These are phyloP conservation scores for Pulveroboletus ravenelii DNA, from an alignment of 768 basidiomycete species.

Conservation along the genomic window DNA sequence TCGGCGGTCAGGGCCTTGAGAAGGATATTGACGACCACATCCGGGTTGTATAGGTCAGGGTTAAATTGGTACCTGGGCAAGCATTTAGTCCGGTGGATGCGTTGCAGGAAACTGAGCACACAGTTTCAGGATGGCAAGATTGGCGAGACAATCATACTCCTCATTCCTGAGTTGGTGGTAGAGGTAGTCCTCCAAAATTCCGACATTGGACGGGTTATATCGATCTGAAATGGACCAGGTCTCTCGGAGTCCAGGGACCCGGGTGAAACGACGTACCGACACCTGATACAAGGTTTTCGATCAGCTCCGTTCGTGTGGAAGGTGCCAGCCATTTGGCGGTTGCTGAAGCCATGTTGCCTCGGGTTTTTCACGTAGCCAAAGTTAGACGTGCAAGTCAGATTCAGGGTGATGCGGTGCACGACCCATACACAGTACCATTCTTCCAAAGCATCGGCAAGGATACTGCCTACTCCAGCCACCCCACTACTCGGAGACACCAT, in stretches of 20 bases:
- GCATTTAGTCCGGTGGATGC: not conserved
- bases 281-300: constrained; percentile 87
- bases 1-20: constrained; percentile 83
- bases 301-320: constrained; percentile 74
- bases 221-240: constrained; percentile 57
- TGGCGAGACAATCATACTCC: constrained; percentile 92
- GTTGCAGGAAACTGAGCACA: constrained; percentile 31
- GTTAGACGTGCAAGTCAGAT: not conserved
- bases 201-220: constrained; percentile 93
- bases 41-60: constrained; percentile 85
- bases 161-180: constrained; percentile 88
- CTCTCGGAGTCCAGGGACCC: not conserved
- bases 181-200: constrained; percentile 93
- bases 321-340: constrained; percentile 70
- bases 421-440: constrained; percentile 1
- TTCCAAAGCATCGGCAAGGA: not conserved
- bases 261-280: constrained; percentile 55
- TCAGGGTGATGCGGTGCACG: not conserved
- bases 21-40: constrained; percentile 92
- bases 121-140: constrained; percentile 93
- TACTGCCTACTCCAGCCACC: not conserved
- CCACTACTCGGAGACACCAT: constrained; percentile 3
- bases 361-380: constrained; percentile 9
- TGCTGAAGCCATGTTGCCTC: constrained; percentile 25
- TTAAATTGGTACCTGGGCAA: constrained; percentile 87